Conservation (phyloP, 2,329 filamentous ascomycete species). For the Colletotrichum graminicola region DNA sequence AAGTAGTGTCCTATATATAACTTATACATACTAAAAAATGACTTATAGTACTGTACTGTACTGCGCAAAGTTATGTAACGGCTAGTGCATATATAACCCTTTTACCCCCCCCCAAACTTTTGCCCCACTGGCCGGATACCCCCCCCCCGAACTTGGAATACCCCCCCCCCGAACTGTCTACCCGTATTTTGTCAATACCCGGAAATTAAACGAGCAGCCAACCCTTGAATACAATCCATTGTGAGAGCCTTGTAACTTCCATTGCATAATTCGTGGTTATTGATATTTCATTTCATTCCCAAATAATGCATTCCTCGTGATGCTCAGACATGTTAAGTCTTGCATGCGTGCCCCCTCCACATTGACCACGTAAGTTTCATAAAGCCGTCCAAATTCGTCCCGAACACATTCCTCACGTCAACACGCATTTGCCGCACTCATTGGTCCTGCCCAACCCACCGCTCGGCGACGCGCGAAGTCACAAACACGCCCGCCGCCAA, state of each 20-base stretch:
- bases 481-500: slow-evolving; percentile 35
- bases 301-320: not conserved
- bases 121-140: no score
- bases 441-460: slow-evolving; percentile 27
- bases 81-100: no score
- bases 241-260: no score
- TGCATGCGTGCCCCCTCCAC: not conserved
- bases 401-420: not conserved
- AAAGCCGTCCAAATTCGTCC: slow-evolving; percentile 12
- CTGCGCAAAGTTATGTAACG: no score
- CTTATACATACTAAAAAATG: no score
- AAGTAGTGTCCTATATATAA: no score
- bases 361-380: not conserved
- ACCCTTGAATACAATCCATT: no score
- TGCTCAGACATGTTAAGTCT: no score
- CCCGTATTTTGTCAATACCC: not conserved
- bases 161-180: not conserved
- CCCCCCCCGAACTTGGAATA: no score
- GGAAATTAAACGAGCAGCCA: not conserved
- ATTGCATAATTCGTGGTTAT: no score
- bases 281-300: not conserved
- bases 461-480: slow-evolving; percentile 34
- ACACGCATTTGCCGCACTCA: not conserved
- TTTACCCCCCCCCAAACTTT: no score
- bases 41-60: no score